Evolutionary conservation across 176 grass and related monocot species (phyloP).

Genomic region (Phragmites australis): DNA sequence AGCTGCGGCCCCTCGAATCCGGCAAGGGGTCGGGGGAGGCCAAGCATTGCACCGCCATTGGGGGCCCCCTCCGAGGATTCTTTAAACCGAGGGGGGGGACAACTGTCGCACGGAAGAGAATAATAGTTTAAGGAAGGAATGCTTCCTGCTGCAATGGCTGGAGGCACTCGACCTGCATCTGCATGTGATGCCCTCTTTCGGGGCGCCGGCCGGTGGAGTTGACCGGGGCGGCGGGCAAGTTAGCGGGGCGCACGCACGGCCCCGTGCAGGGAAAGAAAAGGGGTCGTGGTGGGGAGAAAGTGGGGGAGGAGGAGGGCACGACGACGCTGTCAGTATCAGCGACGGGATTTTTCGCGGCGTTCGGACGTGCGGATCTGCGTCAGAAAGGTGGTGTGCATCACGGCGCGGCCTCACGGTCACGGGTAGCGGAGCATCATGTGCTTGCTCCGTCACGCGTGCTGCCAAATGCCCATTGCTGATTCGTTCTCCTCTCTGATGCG

Average conservation of each 20-base stretch:
- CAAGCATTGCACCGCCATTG: conserved; percentile 27
- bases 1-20: conserved; percentile 21
- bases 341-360: conserved; percentile 6
- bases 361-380: not conserved
- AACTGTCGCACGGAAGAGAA: conserved; percentile 25
- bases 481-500: too few species aligned
- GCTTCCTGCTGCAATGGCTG: not conserved
- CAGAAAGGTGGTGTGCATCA: too few species aligned
- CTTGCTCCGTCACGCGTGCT: too few species aligned
- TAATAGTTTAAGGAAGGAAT: conserved; percentile 22
- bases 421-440: too few species aligned
- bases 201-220: conserved; percentile 31
- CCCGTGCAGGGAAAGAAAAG: not conserved
- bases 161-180: conserved; percentile 29
- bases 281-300: conserved; percentile 33
- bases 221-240: conserved; percentile 40
- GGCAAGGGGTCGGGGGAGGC: conserved; percentile 1
- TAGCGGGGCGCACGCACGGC: conserved; percentile 50
- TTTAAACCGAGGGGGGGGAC: conserved; percentile 40
- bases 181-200: not conserved
- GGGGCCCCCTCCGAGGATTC: not conserved
- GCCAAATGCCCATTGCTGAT: too few species aligned
- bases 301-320: conserved; percentile 22
- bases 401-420: too few species aligned
- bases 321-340: conserved; percentile 14